These are phyloP conservation scores for Volvox carteri DNA, from an alignment of 163 green algal genomes.

Conservation along the genomic window DNA sequence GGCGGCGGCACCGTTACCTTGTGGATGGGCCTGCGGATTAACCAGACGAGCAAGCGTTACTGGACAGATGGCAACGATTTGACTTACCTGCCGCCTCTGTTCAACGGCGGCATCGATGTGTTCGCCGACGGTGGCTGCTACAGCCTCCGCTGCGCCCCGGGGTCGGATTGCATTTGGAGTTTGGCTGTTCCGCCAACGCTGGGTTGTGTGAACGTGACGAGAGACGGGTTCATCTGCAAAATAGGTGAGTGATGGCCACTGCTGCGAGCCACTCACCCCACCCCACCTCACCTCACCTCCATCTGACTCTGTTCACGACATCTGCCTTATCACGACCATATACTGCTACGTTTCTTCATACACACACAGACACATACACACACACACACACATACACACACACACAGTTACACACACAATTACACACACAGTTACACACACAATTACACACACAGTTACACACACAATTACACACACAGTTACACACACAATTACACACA, in stretches of 20 bases:
- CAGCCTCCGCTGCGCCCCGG: background rate
- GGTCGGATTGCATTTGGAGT: background rate
- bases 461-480: too few species aligned
- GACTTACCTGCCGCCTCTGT: slow-evolving; percentile 11
- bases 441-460: too few species aligned
- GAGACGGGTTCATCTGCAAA: slow-evolving; percentile 36
- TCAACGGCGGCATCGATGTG: slow-evolving; percentile 2
- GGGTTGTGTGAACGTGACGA: background rate
- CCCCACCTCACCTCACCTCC: too few species aligned
- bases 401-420: too few species aligned
- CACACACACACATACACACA: too few species aligned
- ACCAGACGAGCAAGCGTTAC: background rate
- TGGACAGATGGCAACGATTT: slow-evolving; percentile 33
- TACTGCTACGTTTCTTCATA: too few species aligned
- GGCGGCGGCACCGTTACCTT: background rate
- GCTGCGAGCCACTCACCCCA: too few species aligned
- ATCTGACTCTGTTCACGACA: too few species aligned
- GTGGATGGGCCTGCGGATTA: background rate
- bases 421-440: too few species aligned
- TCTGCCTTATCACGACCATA: too few species aligned
- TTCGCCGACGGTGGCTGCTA: slow-evolving; percentile 21
- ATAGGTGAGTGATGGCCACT: slow-evolving; percentile 2
- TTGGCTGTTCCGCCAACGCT: background rate
- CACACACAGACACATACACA: too few species aligned
- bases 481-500: too few species aligned